Percentiles rank a stretch among this genome's conserved stretches.
phyloP scores from a whole-genome alignment of 495 filamentous ascomycete genomes.

The Tuber melanosporum region DNA sequence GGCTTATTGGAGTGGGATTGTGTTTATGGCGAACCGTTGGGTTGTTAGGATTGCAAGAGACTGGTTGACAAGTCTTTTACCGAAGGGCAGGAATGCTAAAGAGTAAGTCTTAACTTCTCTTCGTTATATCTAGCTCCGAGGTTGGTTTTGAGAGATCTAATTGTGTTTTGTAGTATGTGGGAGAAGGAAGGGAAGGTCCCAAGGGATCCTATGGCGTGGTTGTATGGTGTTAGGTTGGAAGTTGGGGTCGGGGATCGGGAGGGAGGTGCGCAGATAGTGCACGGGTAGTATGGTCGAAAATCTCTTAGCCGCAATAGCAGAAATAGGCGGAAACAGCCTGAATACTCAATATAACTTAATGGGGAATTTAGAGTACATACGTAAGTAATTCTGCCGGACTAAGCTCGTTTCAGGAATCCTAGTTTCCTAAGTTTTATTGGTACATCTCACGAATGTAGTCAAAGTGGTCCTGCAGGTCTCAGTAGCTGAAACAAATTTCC shows the following conservation, averaged over 20 bases:
- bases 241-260: conserved; percentile 11
- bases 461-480: neutral
- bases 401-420: neutral
- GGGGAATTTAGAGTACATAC: neutral
- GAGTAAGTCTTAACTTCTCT: neutral
- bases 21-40: conserved; percentile 29
- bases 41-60: conserved; percentile 34
- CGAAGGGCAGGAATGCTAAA: conserved; percentile 22
- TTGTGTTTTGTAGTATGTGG: neutral
- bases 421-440: neutral
- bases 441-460: neutral
- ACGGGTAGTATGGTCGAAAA: neutral
- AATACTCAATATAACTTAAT: neutral
- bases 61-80: conserved; percentile 22
- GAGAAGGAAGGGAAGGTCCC: conserved; percentile 9
- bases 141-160: neutral
- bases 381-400: neutral
- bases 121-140: neutral
- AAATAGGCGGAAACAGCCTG: neutral
- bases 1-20: conserved; percentile 32
- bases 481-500: neutral
- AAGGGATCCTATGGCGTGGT: conserved; percentile 14
- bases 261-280: neutral
- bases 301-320: neutral
- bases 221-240: conserved; percentile 36